Evolutionary conservation across 345 rosid species (phyloP).

Genomic region (Zanthoxylum bungeanum): DNA sequence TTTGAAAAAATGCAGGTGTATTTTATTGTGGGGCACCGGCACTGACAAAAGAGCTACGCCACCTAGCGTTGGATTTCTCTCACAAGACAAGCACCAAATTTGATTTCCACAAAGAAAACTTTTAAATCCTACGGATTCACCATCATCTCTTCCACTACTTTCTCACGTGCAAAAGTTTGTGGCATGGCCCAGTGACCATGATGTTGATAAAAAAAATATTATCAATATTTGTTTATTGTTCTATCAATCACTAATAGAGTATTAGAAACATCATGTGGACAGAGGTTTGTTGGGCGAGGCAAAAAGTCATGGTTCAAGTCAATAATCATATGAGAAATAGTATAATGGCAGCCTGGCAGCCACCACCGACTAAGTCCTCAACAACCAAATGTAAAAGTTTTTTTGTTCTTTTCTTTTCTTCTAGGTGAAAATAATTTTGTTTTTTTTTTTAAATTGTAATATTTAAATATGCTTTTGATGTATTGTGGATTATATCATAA

Average conservation of each 20-base stretch:
- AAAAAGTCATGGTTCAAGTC: not conserved
- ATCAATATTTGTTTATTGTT: not conserved
- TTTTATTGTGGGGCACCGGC: constrained; percentile 76
- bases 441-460: not conserved
- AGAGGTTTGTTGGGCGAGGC: not conserved
- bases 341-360: not conserved
- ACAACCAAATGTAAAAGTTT: not conserved
- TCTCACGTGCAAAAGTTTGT: constrained; percentile 1
- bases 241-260: not conserved
- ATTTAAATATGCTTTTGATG: not conserved
- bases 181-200: not conserved
- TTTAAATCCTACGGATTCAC: constrained; percentile 18
- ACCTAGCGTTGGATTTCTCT: constrained; percentile 68
- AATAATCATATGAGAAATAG: not conserved
- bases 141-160: not conserved
- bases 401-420: not conserved
- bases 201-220: constrained; percentile 2
- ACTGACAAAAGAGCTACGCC: constrained; percentile 62
- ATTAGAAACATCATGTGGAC: not conserved
- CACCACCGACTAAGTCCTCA: not conserved
- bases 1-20: constrained; percentile 49
- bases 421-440: not conserved
- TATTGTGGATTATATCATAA: not conserved
- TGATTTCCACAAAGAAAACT: constrained; percentile 76
- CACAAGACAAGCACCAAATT: constrained; percentile 73